These are phyloP conservation scores for Ustilago curta DNA, from an alignment of 1,284 basidiomycete species.

Conservation along the genomic window DNA sequence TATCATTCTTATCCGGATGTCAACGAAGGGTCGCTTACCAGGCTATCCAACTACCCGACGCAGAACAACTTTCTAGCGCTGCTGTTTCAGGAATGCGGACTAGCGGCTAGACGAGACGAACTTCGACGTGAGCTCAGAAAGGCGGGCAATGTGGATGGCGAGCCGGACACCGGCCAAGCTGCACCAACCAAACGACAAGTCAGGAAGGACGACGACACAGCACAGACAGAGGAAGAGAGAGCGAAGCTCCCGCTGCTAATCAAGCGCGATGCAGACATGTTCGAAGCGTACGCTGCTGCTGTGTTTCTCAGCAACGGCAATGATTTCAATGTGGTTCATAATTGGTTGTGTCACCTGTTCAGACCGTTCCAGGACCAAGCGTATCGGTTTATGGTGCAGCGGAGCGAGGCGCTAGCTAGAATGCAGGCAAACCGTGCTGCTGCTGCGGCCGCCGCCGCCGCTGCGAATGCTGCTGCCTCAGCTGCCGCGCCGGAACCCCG, in stretches of 20 bases:
- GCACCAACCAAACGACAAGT: neutral
- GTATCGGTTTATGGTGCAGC: slow-evolving; percentile 50
- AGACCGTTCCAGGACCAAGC: slow-evolving; percentile 52
- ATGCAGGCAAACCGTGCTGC: slow-evolving; percentile 30
- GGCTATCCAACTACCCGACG: slow-evolving; percentile 48
- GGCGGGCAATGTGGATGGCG: neutral
- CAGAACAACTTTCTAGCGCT: slow-evolving; percentile 53
- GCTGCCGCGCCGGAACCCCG: neutral
- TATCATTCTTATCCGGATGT: slow-evolving; percentile 47
- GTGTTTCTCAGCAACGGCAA: slow-evolving; percentile 42
- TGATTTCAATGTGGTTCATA: slow-evolving; percentile 47
- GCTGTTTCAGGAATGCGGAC: slow-evolving; percentile 43
- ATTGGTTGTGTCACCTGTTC: slow-evolving; percentile 43
- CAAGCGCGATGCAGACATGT: slow-evolving; percentile 53
- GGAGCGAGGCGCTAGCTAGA: slow-evolving; percentile 30
- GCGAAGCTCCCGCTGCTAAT: slow-evolving; percentile 29
- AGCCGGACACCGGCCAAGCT: neutral
- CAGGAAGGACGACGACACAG: neutral
- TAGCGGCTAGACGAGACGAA: slow-evolving; percentile 26
- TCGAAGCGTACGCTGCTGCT: slow-evolving; percentile 50
- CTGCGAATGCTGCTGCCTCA: slow-evolving; percentile 5
- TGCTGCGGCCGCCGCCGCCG: slow-evolving; percentile 16
- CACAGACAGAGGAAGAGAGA: slow-evolving; percentile 24
- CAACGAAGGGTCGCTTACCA: slow-evolving; percentile 44
- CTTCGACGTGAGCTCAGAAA: slow-evolving; percentile 5